Evolutionary conservation across 768 basidiomycete genomes (phyloP).

Genomic region (Gloeophyllum trabeum): DNA sequence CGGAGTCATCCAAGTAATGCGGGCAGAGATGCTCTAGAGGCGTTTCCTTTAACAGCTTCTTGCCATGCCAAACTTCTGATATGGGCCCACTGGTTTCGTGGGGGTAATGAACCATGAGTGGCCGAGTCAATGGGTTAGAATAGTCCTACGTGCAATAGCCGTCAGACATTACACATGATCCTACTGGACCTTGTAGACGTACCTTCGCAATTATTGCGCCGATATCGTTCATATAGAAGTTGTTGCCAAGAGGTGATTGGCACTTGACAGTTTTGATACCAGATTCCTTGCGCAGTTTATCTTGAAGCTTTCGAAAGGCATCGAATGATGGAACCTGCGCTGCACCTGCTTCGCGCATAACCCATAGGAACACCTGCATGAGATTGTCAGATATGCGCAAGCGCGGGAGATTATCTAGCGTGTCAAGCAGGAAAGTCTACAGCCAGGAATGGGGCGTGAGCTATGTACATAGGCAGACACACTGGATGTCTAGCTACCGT

Average conservation of each 20-base stretch:
- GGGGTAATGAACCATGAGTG: constrained; percentile 2
- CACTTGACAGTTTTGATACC: constrained; percentile 1
- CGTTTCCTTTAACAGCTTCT: constrained; percentile 2
- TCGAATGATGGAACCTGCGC: constrained; percentile 6
- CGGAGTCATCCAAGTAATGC: constrained; percentile 4
- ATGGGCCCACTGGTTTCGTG: constrained; percentile 7
- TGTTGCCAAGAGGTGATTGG: constrained; percentile 3
- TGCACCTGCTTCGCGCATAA: constrained; percentile 4
- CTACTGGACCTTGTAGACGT: background rate
- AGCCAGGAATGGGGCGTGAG: background rate
- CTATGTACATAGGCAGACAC: background rate
- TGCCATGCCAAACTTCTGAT: constrained; percentile 7
- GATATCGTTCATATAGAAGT: constrained; percentile 8
- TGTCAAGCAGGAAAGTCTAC: constrained; percentile 6
- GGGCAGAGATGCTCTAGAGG: background rate
- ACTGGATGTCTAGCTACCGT: background rate
- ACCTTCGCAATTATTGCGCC: constrained; percentile 5
- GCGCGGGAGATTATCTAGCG: constrained; percentile 6
- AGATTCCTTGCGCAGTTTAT: background rate
- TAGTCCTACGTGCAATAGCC: background rate
- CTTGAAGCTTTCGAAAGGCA: constrained; percentile 4
- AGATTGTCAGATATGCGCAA: constrained; percentile 3
- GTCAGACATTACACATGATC: background rate
- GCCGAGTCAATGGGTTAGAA: background rate
- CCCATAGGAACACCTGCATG: constrained; percentile 4